Percentiles rank a stretch among this genome's conserved stretches.
These are phyloP conservation scores for Plantago coronopus DNA, from an alignment of 305 asterid species.

Conservation along the genomic window DNA sequence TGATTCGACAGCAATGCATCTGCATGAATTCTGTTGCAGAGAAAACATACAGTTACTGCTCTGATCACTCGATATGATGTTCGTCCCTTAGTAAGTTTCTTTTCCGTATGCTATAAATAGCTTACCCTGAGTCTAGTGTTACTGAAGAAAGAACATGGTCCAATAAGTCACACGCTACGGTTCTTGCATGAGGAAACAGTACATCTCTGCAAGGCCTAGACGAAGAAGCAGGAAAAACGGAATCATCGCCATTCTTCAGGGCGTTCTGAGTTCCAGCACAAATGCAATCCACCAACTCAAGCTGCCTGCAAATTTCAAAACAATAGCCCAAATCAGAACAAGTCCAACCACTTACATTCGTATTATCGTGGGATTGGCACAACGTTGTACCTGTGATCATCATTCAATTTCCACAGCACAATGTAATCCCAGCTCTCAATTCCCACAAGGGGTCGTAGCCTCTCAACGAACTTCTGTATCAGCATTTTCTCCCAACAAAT, in stretches of 20 bases:
- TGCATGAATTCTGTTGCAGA: constrained; percentile 36
- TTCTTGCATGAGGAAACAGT: constrained; percentile 37
- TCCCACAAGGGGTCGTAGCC: constrained; percentile 44
- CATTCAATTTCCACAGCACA: constrained; percentile 44
- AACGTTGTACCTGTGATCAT: constrained; percentile 39
- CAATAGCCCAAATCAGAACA: neutral
- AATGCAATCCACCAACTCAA: constrained; percentile 32
- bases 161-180: constrained; percentile 39
- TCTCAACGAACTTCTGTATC: constrained; percentile 27
- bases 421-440: constrained; percentile 46
- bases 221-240: constrained; percentile 34
- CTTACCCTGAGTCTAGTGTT: constrained; percentile 42
- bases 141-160: constrained; percentile 35
- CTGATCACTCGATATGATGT: neutral
- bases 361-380: neutral
- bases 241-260: constrained; percentile 14
- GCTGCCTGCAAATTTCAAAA: constrained; percentile 27
- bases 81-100: neutral
- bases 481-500: constrained; percentile 27
- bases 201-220: constrained; percentile 37
- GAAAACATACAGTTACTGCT: neutral
- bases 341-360: neutral
- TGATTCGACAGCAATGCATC: constrained; percentile 38
- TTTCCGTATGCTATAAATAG: neutral
- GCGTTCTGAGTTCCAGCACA: constrained; percentile 23